These are phyloP conservation scores for Exserohilum rostratum DNA, from an alignment of 2,329 filamentous ascomycete species.

Conservation along the genomic window DNA sequence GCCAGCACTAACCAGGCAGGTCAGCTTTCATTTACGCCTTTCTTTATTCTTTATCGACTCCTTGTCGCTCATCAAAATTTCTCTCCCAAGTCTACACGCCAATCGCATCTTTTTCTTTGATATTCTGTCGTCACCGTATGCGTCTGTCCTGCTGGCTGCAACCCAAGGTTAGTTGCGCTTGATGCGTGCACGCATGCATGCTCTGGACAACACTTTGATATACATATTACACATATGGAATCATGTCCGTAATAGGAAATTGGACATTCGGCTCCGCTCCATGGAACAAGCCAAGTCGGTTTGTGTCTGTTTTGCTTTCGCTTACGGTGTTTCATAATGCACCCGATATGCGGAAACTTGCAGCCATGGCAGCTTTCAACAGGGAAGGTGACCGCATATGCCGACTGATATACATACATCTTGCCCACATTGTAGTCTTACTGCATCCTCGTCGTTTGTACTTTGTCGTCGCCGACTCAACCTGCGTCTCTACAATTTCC, in stretches of 20 bases:
- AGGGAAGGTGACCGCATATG: too few species aligned
- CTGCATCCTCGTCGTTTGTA: constrained; percentile 6
- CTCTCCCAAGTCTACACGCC: too few species aligned
- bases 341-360: neutral
- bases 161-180: neutral
- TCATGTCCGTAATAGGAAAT: neutral
- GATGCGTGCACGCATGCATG: neutral
- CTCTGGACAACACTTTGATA: neutral
- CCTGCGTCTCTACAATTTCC: neutral
- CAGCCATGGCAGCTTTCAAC: neutral
- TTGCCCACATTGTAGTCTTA: too few species aligned
- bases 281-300: neutral
- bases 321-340: neutral
- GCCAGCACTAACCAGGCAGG: neutral
- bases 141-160: neutral
- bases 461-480: constrained; percentile 24
- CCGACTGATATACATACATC: too few species aligned
- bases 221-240: too few species aligned
- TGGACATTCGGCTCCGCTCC: neutral
- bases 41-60: neutral
- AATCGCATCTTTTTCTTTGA: neutral
- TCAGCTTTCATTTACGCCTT: constrained; percentile 4
- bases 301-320: neutral
- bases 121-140: neutral
- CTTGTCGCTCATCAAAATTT: too few species aligned